A percentile compares a stretch with the other conserved stretches of the same genome.
phyloP scores from a whole-genome alignment of 2,329 filamentous ascomycete genomes.

The Sporothrix protearum region DNA sequence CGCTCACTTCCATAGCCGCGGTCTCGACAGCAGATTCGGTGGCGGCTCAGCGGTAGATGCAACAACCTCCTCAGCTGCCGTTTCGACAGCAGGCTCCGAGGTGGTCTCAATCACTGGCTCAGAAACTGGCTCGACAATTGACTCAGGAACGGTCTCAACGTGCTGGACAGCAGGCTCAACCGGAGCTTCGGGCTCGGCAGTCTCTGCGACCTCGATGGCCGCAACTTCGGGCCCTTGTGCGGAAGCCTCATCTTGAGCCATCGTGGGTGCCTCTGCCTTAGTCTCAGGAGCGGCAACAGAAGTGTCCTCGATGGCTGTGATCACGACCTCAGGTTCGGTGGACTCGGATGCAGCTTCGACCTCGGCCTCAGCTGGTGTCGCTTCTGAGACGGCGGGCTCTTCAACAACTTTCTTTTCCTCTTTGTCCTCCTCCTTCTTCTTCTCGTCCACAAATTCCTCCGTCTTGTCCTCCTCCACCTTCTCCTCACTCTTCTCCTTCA shows the following conservation, averaged over 20 bases:
- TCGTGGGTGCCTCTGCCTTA: not conserved
- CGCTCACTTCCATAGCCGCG: not conserved
- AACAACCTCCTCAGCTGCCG: not conserved
- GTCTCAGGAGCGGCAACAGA: not conserved
- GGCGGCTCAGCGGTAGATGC: conserved; percentile 15
- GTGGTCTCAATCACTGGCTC: not conserved
- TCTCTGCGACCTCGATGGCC: not conserved
- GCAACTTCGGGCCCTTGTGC: not conserved
- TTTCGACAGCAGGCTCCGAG: not conserved
- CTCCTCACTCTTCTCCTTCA: not conserved
- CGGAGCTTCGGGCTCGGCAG: not conserved
- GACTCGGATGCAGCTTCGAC: not conserved
- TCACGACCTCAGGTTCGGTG: not conserved
- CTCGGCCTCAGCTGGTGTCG: not conserved
- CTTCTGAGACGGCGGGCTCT: not conserved
- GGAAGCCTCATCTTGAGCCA: not conserved
- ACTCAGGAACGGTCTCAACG: not conserved
- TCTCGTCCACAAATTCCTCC: not conserved
- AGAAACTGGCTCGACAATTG: not conserved
- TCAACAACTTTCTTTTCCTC: not conserved
- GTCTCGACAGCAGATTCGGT: not conserved
- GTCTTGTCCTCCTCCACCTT: no score
- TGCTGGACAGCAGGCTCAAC: conserved; percentile 22
- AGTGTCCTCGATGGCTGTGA: not conserved
- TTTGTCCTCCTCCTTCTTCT: not conserved